Base-by-base conservation (phyloP, 306 rosid species). In the Luffa aegyptiaca region DNA sequence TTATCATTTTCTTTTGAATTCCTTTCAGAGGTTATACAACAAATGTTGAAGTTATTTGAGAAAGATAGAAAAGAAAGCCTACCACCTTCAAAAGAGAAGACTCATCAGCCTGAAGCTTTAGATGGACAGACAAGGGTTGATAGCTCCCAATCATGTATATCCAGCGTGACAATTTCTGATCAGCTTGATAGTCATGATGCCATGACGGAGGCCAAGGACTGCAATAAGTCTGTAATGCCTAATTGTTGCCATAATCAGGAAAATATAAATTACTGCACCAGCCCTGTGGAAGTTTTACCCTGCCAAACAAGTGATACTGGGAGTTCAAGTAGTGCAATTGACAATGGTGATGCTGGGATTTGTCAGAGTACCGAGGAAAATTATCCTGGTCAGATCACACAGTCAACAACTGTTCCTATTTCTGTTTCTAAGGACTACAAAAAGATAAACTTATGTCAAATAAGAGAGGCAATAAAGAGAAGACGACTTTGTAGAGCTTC, bases 401-500 rank as follows among this genome's bases (percentile, higher is more conserved):
- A 59, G 61, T 46, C 77, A 49, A 79, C 62, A 71, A 51, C 20
- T 63, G 42, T 51, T 51, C 26, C 83, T 16, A 53, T 56, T 11
- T 63, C 84, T 13, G 64, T 36, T 63, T 82, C 75, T 37, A 71
- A 48, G 36, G 53, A 51, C 58, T 14, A 45, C 52, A 17, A 5
- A 10, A 82, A 78, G 74, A 77, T 88, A 9, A 81, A 88, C 53
- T 18, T 83, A 5, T 44, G 41, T 63, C 86, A 81, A 37, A 86
- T 88, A 71, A 83, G 85, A 72, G 86, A 84, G 76, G 66, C 86
- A 37, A 37, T 86, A 48, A 88, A 86, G 76, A 84, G 83, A 84
- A 82, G 83, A 65, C 82, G 84, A 79, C 48, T 51, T 11, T 63
- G 80, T 26, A 75, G 65, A 76, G 83, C 64, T 44, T 49, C 63